A percentile compares a stretch with the other conserved stretches of the same genome.
These are phyloP conservation scores for Pseudomicrostroma phylloplanum DNA, from an alignment of 1,284 basidiomycete species.

Conservation along the genomic window DNA sequence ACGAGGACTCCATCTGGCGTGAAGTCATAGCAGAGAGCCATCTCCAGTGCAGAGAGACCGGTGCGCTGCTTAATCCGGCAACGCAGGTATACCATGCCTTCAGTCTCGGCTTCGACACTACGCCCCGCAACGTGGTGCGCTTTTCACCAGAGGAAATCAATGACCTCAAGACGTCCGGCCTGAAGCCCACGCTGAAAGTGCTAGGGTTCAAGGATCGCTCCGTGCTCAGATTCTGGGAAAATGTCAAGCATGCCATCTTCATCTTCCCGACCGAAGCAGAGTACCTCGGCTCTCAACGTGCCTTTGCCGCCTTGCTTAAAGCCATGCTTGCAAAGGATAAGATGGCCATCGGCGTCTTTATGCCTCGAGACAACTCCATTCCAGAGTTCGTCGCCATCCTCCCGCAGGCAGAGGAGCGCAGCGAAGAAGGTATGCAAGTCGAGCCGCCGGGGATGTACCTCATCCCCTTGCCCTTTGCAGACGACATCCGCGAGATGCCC, in stretches of 20 bases:
- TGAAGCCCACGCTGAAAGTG: conserved; percentile 61
- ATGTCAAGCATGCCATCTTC: conserved; percentile 83
- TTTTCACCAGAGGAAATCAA: conserved; percentile 77
- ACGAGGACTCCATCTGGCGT: conserved; percentile 64
- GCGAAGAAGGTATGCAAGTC: conserved; percentile 65
- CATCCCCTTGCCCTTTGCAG: conserved; percentile 82
- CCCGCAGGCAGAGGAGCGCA: conserved; percentile 68
- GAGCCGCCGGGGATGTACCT: conserved; percentile 88
- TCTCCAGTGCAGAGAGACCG: conserved; percentile 44
- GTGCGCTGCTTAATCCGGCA: conserved; percentile 46
- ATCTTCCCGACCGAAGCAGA: conserved; percentile 83
- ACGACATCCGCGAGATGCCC: conserved; percentile 79
- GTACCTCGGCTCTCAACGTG: conserved; percentile 66
- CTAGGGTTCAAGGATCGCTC: conserved; percentile 72
- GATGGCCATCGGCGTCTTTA: conserved; percentile 69
- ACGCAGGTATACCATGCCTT: conserved; percentile 52
- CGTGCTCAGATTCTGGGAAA: conserved; percentile 73
- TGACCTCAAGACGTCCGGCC: conserved; percentile 59
- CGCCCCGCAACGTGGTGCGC: conserved; percentile 60
- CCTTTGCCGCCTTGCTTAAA: conserved; percentile 78
- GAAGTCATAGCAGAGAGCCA: conserved; percentile 61
- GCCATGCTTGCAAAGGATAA: conserved; percentile 75
- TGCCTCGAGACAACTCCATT: conserved; percentile 66
- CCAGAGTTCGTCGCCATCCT: conserved; percentile 79
- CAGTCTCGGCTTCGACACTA: conserved; percentile 34